Conservation (phyloP, 2,329 filamentous ascomycete species). For the Neopestalotiopsis clavispora region DNA sequence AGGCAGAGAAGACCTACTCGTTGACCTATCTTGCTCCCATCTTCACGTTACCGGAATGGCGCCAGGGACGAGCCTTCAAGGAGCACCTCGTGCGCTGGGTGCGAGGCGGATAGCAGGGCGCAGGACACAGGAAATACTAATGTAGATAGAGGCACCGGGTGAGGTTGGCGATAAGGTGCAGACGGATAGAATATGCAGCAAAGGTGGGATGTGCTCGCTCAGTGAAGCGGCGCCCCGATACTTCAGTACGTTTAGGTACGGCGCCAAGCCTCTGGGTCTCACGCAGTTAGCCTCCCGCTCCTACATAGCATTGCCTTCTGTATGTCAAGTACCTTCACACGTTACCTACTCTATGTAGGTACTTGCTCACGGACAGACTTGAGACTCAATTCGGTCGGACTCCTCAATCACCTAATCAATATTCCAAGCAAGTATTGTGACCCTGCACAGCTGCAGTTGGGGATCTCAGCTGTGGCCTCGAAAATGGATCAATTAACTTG, state of each 20-base stretch:
- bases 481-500: not conserved
- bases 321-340: not conserved
- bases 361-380: not conserved
- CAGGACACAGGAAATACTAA: slow-evolving; percentile 13
- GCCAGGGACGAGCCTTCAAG: slow-evolving; percentile 21
- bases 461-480: not conserved
- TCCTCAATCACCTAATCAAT: too few relatives aligned
- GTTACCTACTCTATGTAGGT: not conserved
- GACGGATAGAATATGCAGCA: slow-evolving; percentile 6
- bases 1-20: slow-evolving; percentile 24
- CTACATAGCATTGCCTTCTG: not conserved
- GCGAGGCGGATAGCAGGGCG: not conserved
- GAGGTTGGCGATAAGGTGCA: slow-evolving; percentile 22
- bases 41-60: slow-evolving; percentile 29
- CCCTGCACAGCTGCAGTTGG: not conserved
- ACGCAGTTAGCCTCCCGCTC: slow-evolving; percentile 10
- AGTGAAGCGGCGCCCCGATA: not conserved
- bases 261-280: slow-evolving; percentile 3
- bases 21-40: slow-evolving; percentile 38
- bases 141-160: not conserved
- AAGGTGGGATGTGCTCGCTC: slow-evolving; percentile 12
- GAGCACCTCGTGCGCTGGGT: not conserved
- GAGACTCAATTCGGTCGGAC: too few relatives aligned
- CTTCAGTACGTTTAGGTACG: not conserved
- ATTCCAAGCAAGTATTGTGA: not conserved